phyloP scores from a whole-genome alignment of 2,329 filamentous ascomycete genomes.

The Colletotrichum godetiae region DNA sequence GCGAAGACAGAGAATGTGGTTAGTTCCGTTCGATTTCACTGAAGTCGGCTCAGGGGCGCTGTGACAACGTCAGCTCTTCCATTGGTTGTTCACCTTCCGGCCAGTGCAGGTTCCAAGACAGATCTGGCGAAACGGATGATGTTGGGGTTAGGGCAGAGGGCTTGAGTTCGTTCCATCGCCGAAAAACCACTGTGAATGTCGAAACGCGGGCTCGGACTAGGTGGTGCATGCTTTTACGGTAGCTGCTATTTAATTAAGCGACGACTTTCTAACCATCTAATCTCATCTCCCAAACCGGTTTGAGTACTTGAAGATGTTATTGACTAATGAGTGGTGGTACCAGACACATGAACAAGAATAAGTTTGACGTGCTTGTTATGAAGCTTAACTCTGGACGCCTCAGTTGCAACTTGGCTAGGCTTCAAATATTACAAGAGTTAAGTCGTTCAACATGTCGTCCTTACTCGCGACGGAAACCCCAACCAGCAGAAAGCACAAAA shows the following conservation, averaged over 20 bases:
- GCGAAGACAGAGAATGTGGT: background rate
- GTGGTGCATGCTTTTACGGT: conserved; percentile 5
- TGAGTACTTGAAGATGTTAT: background rate
- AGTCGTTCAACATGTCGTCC: background rate
- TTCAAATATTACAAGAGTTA: background rate
- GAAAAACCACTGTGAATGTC: background rate
- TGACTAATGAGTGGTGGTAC: background rate
- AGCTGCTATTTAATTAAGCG: background rate
- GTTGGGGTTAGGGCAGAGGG: background rate
- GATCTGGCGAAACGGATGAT: conserved; percentile 13
- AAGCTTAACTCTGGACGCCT: too few species aligned
- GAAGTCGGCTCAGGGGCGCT: background rate
- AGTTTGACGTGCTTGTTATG: too few species aligned
- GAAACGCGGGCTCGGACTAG: conserved; percentile 21
- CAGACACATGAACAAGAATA: background rate
- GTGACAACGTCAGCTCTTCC: background rate
- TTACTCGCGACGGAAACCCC: background rate
- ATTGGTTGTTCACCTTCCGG: background rate
- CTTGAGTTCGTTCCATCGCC: background rate
- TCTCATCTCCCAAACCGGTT: background rate
- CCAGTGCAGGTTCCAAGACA: conserved; percentile 14
- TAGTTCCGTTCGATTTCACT: background rate
- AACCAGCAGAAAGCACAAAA: background rate
- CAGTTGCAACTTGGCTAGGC: too few species aligned
- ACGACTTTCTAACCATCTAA: background rate